These are phyloP conservation scores for Cercospora beticola DNA, from an alignment of 2,329 filamentous ascomycete species.

Conservation along the genomic window DNA sequence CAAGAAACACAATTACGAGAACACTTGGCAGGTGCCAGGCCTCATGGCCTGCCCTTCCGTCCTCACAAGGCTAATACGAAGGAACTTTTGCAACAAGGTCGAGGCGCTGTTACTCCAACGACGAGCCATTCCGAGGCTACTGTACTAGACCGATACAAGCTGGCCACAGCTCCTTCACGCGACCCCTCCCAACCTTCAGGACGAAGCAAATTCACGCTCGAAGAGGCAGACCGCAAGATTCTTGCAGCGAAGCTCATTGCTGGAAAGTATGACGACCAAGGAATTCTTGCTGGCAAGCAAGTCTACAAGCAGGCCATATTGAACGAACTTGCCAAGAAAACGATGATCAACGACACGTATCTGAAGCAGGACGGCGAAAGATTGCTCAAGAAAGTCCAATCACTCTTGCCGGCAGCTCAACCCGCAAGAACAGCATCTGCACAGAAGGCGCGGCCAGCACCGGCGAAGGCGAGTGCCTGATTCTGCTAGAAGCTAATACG, in stretches of 20 bases:
- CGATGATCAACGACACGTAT: constrained; percentile 31
- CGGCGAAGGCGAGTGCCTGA: neutral
- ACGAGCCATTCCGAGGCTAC: constrained; percentile 27
- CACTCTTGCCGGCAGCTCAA: constrained; percentile 18
- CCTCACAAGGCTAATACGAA: constrained; percentile 8
- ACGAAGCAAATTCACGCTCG: neutral
- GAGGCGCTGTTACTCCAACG: constrained; percentile 27
- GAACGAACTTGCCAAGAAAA: constrained; percentile 26
- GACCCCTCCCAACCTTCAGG: neutral
- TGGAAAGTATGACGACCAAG: constrained; percentile 20
- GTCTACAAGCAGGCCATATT: constrained; percentile 22
- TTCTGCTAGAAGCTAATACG: neutral
- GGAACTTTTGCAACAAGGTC: constrained; percentile 24
- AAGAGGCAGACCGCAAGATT: neutral
- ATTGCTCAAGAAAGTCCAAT: constrained; percentile 37
- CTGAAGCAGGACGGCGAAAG: constrained; percentile 31
- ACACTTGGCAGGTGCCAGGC: constrained; percentile 5
- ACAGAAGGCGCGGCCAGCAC: neutral
- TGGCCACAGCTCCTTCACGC: constrained; percentile 21
- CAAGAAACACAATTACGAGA: constrained; percentile 3
- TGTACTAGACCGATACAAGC: constrained; percentile 29
- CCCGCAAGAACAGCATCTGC: neutral
- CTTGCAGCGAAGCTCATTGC: constrained; percentile 26
- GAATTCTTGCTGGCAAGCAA: constrained; percentile 5
- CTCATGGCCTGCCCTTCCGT: constrained; percentile 8